Conservation (phyloP, 495 filamentous ascomycete genomes). For the Aspergillus cavernicola region DNA sequence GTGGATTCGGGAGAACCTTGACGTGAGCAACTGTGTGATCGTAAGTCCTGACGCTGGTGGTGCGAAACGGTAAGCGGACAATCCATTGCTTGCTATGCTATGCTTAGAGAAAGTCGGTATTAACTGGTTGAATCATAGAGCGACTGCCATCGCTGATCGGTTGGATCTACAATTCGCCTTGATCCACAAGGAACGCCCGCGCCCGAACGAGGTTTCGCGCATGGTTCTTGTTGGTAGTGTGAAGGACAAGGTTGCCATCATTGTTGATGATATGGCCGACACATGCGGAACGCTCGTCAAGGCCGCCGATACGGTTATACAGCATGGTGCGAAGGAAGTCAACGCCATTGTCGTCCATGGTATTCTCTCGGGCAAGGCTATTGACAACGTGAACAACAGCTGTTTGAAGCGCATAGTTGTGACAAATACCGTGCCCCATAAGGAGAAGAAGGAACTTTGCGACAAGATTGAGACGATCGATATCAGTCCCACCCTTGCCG, state of each 20-base stretch:
- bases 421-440: slow-evolving; percentile 95
- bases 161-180: slow-evolving; percentile 95
- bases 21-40: slow-evolving; percentile 82
- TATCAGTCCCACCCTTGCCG: slow-evolving; percentile 79
- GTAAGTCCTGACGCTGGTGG: slow-evolving; percentile 96
- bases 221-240: slow-evolving; percentile 81
- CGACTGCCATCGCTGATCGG: slow-evolving; percentile 93
- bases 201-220: slow-evolving; percentile 91
- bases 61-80: slow-evolving; percentile 75
- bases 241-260: slow-evolving; percentile 61
- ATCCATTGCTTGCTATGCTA: neutral
- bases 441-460: slow-evolving; percentile 68
- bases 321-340: slow-evolving; percentile 82
- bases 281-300: slow-evolving; percentile 94
- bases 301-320: slow-evolving; percentile 85
- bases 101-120: neutral
- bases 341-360: slow-evolving; percentile 96
- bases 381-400: slow-evolving; percentile 84
- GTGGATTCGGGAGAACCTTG: slow-evolving; percentile 86
- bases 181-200: slow-evolving; percentile 95
- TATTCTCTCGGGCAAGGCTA: slow-evolving; percentile 87
- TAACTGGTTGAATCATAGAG: slow-evolving; percentile 41
- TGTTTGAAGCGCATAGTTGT: slow-evolving; percentile 75
- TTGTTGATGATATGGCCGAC: slow-evolving; percentile 83
- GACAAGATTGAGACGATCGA: slow-evolving; percentile 85